Evolutionary conservation across 345 rosid species (phyloP).

Genomic region (Erucastrum elatum): DNA sequence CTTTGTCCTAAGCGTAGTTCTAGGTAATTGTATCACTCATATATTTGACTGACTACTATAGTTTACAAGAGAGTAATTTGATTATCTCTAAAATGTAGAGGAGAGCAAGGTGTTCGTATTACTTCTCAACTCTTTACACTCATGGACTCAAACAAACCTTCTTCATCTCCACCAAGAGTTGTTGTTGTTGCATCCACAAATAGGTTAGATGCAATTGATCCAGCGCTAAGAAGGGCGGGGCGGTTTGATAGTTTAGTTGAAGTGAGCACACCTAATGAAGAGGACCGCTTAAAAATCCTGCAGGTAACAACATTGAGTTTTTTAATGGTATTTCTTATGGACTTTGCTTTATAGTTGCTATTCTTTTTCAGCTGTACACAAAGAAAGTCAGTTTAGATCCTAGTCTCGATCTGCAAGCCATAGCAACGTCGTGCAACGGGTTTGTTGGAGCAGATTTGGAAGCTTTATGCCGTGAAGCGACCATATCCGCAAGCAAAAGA

Average conservation of each 20-base stretch:
- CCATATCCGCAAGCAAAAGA: constrained; percentile 58
- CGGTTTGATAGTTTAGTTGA: constrained; percentile 85
- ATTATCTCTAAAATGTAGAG: constrained; percentile 48
- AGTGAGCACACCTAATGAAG: constrained; percentile 81
- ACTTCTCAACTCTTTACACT: constrained; percentile 71
- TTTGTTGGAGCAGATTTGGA: constrained; percentile 97
- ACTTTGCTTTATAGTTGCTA: neutral
- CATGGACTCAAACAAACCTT: constrained; percentile 73
- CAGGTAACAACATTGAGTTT: constrained; percentile 51
- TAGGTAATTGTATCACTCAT: constrained; percentile 45
- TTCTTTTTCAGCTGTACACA: constrained; percentile 65
- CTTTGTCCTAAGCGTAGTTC: constrained; percentile 76
- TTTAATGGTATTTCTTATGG: too few species aligned
- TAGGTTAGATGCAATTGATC: constrained; percentile 80
- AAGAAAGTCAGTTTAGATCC: constrained; percentile 63
- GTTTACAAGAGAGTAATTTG: neutral
- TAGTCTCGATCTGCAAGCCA: constrained; percentile 54
- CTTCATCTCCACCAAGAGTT: constrained; percentile 46
- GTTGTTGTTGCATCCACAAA: constrained; percentile 88
- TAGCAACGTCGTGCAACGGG: constrained; percentile 86
- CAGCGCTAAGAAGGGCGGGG: constrained; percentile 77
- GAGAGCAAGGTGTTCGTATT: constrained; percentile 77
- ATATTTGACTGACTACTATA: neutral
- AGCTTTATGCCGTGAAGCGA: constrained; percentile 85
- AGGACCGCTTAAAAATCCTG: constrained; percentile 74